Conservation (phyloP, 2,329 filamentous ascomycete genomes). For the Waltergamsia citrina region DNA sequence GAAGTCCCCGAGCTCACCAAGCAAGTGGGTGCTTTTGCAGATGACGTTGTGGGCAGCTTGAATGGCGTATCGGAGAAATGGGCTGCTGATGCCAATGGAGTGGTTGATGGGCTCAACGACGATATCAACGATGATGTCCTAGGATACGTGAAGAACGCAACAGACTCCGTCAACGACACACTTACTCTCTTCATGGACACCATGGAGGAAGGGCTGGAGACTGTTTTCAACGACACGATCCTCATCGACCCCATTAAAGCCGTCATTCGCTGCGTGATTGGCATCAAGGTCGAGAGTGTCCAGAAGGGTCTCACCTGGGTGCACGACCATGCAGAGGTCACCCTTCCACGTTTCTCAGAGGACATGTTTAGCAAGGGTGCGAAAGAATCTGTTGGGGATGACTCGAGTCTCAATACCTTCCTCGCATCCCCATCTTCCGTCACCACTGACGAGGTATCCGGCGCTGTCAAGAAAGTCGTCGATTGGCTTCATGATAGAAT, state of each 20-base stretch:
- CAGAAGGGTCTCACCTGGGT: conserved; percentile 93
- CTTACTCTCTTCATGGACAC: conserved; percentile 73
- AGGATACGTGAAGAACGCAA: conserved; percentile 79
- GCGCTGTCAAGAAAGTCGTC: conserved; percentile 62
- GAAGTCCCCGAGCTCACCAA: conserved; percentile 66
- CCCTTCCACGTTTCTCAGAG: conserved; percentile 68
- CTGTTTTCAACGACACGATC: conserved; percentile 72
- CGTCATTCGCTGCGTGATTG: conserved; percentile 78
- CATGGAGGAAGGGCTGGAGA: conserved; percentile 65
- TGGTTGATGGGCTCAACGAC: conserved; percentile 59
- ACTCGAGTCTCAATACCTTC: conserved; percentile 57
- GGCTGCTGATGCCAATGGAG: conserved; percentile 67
- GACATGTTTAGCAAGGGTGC: conserved; percentile 80
- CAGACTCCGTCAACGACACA: conserved; percentile 73
- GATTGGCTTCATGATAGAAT: conserved; percentile 59
- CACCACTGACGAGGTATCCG: conserved; percentile 73
- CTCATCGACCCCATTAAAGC: conserved; percentile 70
- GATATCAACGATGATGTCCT: conserved; percentile 80
- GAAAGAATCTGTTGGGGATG: conserved; percentile 45
- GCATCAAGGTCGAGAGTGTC: conserved; percentile 75
- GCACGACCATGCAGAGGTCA: conserved; percentile 72
- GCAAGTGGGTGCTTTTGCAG: conserved; percentile 71
- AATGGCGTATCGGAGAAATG: conserved; percentile 66
- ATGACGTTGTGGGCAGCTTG: conserved; percentile 64
- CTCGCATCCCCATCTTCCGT: conserved; percentile 66